Evolutionary conservation across 2,329 filamentous ascomycete genomes (phyloP), one percentile per base, ranked within the genome.

Genomic region (Beauveria pseudobassiana): DNA sequence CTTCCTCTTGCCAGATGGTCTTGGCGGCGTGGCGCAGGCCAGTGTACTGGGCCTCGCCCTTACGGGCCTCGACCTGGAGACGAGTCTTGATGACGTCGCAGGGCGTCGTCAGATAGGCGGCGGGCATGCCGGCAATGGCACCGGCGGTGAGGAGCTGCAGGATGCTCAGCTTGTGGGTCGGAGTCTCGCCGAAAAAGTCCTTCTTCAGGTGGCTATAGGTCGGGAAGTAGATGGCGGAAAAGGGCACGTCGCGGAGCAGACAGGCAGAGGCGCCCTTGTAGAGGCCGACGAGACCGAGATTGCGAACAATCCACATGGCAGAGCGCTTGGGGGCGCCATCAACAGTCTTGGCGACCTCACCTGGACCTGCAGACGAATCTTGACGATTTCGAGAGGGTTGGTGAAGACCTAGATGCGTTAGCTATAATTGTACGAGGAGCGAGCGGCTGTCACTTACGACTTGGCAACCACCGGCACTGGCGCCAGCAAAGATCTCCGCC

Each of bases 21-120:
- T 77, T 77, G 43, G 95, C 95, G 59, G 88, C 90, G 77, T 99
- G 91, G 61, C 91, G 86, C 53, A 99, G 83, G 52, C 90, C 90
- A 48, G 85, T 95, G 81, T 99, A 99, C 54, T 83, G 82, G 3
- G 87, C 88, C 70, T 99, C 93, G 65, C 95, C 95, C 81, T 98
- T 98, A 66, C 95, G 89, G 24, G 93, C 93, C 76, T 99, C 95
- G 63, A 99, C 95, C 76, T 99, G 95, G 63, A 99, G 83, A 73
- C 95, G 89, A 3, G 95, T 99, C 83, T 99, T 99, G 87, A 99
- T 98, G 64, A 99, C 95, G 72, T 99, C 95, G 79, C 90, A 97
- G 0, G 95, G 95, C 2, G 95, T 99, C 26, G 95, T 99, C 65
- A 99, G 82, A 78, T 99, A 99, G 8, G 90, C 90, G 5, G 90